Evolutionary conservation across 305 asterid species (phyloP), one percentile per base, ranked within the genome.

Genomic region (Fraxinus angustifolia): DNA sequence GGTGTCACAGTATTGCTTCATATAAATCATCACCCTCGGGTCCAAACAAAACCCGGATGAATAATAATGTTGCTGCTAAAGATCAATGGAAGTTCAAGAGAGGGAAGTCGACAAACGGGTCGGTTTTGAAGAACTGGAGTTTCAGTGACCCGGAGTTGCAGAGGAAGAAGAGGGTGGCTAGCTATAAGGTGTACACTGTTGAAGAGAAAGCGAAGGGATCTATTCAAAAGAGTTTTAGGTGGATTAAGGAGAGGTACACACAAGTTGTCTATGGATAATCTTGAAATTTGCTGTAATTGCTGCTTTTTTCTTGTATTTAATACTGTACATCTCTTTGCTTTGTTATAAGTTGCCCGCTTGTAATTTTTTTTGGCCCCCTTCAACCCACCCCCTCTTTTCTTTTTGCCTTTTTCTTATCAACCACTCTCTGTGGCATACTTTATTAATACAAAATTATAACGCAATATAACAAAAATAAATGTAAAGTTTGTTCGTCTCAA

Each of bases 131-230:
- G 23, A 87, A 84, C 33, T 92, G 98, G 98, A 87, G 89, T 78
- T 86, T 92, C 1, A 78, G 12, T 76, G 97, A 94, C 81, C 96
- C 96, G 0, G 97, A 94, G 86, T 81, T 93, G 91, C 92, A 89
- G 90, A 91, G 98, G 94, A 94, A 91, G 86, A 93, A 89, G 84
- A 94, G 98, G 82, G 96, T 93, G 3, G 97, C 96, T n/a, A 84
- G 92, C 86, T 91, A 23, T 23, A 23, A 23, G 26, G 26, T 23
- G 26, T 23, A 23, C 26, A 23, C 26, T 23, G 26, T 23, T 76
- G 97, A 94, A 84, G 98, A 92, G 2, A 93, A 94, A 74, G 87
- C 91, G 31, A 94, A 94, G 82, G 94, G 94, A 8, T 94, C 98
- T 0, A 34, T 94, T 0, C 91, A 87, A 88, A 94, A 91, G 75